Percentiles rank a stretch among this genome's conserved stretches.
These are phyloP conservation scores for Suillus bovinus DNA, from an alignment of 768 basidiomycete species.

Conservation along the genomic window DNA sequence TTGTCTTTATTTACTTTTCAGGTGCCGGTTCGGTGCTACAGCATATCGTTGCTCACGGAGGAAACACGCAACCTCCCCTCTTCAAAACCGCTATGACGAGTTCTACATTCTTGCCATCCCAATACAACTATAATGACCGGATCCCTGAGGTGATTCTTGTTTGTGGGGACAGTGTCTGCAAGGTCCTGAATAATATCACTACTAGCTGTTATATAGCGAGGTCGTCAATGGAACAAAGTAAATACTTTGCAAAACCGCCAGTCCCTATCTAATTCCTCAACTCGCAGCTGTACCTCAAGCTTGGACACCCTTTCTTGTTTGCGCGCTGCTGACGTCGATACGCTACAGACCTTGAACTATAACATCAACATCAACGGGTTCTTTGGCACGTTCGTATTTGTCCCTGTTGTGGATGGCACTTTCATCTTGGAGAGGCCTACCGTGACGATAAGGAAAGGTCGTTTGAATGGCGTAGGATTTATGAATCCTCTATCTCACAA, in stretches of 20 bases:
- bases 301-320: slow-evolving; percentile 42
- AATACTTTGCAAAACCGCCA: slow-evolving; percentile 2
- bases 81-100: slow-evolving; percentile 47
- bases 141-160: slow-evolving; percentile 37
- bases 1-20: slow-evolving; percentile 7
- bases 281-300: slow-evolving; percentile 35
- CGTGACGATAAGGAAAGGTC: slow-evolving; percentile 35
- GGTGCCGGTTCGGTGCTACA: slow-evolving; percentile 53
- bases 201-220: slow-evolving; percentile 33
- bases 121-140: slow-evolving; percentile 43
- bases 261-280: not conserved
- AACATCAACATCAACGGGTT: slow-evolving; percentile 34
- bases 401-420: slow-evolving; percentile 49
- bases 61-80: slow-evolving; percentile 44
- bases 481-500: not conserved
- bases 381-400: slow-evolving; percentile 40
- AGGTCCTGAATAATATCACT: not conserved
- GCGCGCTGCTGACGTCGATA: slow-evolving; percentile 31
- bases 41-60: slow-evolving; percentile 47
- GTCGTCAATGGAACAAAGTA: slow-evolving; percentile 39
- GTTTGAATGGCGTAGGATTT: slow-evolving; percentile 44
- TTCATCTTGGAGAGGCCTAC: slow-evolving; percentile 47
- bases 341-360: slow-evolving; percentile 36
- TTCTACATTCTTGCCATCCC: slow-evolving; percentile 45
- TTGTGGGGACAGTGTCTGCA: not conserved